A percentile compares a stretch with the other conserved stretches of the same genome.
Conservation (phyloP, 1,284 basidiomycete genomes). For the Malassezia pachydermatis region DNA sequence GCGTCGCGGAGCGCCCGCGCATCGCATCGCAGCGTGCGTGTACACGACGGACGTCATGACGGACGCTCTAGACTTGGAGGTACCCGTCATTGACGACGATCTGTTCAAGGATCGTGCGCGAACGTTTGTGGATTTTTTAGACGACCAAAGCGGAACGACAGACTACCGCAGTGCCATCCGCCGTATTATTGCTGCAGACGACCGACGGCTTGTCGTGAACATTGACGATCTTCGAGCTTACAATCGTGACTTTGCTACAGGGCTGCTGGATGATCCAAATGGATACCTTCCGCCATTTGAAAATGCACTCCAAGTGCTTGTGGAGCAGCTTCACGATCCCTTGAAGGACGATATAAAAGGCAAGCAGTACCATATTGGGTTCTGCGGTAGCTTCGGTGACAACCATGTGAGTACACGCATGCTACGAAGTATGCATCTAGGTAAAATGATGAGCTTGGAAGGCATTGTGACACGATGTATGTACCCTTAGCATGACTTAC, state of each 20-base stretch:
- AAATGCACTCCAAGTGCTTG: constrained; percentile 65
- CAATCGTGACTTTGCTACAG: constrained; percentile 56
- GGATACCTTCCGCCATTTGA: constrained; percentile 88
- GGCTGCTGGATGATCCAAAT: constrained; percentile 72
- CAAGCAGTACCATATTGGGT: constrained; percentile 66
- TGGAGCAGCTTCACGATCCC: constrained; percentile 64
- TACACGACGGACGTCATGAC: constrained; percentile 39
- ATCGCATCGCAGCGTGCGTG: background rate
- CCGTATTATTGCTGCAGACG: constrained; percentile 71
- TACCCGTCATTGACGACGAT: constrained; percentile 40
- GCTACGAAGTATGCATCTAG: constrained; percentile 73
- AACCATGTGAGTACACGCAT: constrained; percentile 94
- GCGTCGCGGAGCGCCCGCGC: too few species aligned
- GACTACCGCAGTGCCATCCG: constrained; percentile 80
- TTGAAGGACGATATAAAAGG: constrained; percentile 72
- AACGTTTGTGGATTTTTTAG: constrained; percentile 77
- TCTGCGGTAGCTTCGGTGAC: constrained; percentile 96
- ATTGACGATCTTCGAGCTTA: constrained; percentile 93
- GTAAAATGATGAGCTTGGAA: constrained; percentile 92
- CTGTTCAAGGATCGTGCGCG: constrained; percentile 50
- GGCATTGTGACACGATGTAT: constrained; percentile 98
- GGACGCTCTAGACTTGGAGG: constrained; percentile 25
- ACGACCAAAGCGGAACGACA: constrained; percentile 55
- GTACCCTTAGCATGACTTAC: constrained; percentile 46
- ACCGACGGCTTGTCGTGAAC: constrained; percentile 85